These are phyloP conservation scores for Penicillium malachiteum DNA, from an alignment of 495 filamentous ascomycete genomes.

Conservation along the genomic window DNA sequence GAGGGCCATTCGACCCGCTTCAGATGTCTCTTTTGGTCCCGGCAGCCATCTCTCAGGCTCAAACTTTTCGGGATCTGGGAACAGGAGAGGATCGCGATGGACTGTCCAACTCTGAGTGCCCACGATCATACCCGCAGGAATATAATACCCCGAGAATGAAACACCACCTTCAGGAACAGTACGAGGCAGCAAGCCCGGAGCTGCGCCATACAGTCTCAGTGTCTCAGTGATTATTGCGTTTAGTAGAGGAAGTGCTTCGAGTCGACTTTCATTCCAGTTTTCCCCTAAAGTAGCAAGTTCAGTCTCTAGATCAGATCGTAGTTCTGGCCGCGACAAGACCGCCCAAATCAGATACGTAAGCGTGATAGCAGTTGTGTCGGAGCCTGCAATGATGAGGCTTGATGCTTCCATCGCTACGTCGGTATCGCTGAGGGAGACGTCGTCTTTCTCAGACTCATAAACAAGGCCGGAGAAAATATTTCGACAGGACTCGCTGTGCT, in stretches of 20 bases:
- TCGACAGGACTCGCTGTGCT: background rate
- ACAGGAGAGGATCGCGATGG: slow-evolving; percentile 21
- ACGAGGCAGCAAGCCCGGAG: slow-evolving; percentile 36
- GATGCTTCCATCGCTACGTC: background rate
- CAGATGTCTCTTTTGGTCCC: background rate
- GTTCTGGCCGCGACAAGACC: slow-evolving; percentile 9
- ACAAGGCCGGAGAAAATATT: background rate
- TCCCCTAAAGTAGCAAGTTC: slow-evolving; percentile 21
- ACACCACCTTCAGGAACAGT: slow-evolving; percentile 19
- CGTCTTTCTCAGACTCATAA: background rate
- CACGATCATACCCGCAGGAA: slow-evolving; percentile 21
- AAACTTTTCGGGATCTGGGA: slow-evolving; percentile 23
- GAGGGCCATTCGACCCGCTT: background rate
- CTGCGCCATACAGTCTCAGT: slow-evolving; percentile 48
- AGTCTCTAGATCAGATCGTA: slow-evolving; percentile 8
- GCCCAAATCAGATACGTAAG: slow-evolving; percentile 31
- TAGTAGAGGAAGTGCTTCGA: slow-evolving; percentile 40
- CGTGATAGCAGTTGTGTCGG: slow-evolving; percentile 41
- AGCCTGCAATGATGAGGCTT: slow-evolving; percentile 45
- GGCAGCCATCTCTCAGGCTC: slow-evolving; percentile 17
- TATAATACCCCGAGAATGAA: slow-evolving; percentile 15
- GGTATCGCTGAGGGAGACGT: background rate
- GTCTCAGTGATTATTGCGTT: slow-evolving; percentile 54
- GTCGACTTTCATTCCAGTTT: slow-evolving; percentile 22
- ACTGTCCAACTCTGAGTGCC: slow-evolving; percentile 22